Conservation (phyloP, 2,329 filamentous ascomycete genomes). For the Juglanconis sp. region DNA sequence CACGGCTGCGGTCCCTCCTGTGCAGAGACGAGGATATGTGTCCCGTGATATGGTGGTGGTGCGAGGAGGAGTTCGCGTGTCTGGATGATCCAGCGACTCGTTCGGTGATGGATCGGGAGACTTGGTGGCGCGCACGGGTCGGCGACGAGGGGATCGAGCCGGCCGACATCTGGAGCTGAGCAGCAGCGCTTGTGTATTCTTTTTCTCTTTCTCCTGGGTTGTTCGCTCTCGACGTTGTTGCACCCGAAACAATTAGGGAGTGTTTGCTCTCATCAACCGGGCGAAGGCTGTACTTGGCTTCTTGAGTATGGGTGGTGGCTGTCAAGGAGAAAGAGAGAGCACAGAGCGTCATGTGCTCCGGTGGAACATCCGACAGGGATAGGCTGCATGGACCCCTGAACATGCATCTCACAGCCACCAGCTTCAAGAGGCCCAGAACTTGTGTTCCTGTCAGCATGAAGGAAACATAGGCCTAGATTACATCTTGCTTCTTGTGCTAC, state of each 20-base stretch:
- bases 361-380: neutral
- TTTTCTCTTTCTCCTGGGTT: neutral
- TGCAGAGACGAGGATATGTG: conserved; percentile 32
- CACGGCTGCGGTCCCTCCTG: conserved; percentile 30
- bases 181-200: neutral
- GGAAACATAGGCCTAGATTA: conserved; percentile 8
- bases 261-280: neutral
- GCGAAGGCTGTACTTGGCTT: neutral
- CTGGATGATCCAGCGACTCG: conserved; percentile 41
- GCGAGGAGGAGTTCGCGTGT: conserved; percentile 32
- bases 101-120: conserved; percentile 55
- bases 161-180: conserved; percentile 12
- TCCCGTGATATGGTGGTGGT: conserved; percentile 7
- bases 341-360: neutral
- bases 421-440: neutral
- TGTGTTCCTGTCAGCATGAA: neutral
- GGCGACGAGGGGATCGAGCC: conserved; percentile 20
- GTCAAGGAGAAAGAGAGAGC: neutral
- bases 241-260: neutral
- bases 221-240: neutral
- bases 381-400: neutral
- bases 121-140: conserved; percentile 45
- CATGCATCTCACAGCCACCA: neutral
- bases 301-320: neutral
- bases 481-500: conserved; percentile 8